Evolutionary conservation across 768 basidiomycete species (phyloP).

Genomic region (Clathrus columnatus): DNA sequence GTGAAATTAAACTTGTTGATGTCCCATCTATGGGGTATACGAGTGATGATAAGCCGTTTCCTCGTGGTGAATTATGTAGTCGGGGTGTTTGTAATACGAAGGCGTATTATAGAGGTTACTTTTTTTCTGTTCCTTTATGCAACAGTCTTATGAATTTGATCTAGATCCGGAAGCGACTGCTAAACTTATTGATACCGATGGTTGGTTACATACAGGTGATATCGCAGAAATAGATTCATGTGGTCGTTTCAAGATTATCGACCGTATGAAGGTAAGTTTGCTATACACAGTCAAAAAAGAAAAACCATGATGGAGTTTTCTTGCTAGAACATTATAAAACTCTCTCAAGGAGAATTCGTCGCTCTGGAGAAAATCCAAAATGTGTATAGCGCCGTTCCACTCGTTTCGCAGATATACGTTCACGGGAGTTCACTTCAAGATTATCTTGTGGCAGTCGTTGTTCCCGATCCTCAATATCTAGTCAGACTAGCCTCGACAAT

Average conservation of each 20-base stretch:
- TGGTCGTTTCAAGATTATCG: conserved; percentile 85
- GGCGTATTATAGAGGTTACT: conserved; percentile 66
- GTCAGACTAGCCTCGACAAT: conserved; percentile 47
- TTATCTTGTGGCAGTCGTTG: conserved; percentile 74
- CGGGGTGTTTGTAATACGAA: conserved; percentile 58
- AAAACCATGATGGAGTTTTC: not conserved
- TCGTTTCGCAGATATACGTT: conserved; percentile 74
- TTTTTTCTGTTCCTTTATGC: not conserved
- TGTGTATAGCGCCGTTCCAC: conserved; percentile 55
- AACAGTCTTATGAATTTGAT: not conserved
- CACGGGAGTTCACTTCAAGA: conserved; percentile 86
- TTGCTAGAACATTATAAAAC: conserved; percentile 91
- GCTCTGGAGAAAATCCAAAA: conserved; percentile 94
- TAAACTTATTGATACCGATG: conserved; percentile 73
- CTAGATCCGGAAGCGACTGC: conserved; percentile 79
- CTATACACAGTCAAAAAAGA: not conserved
- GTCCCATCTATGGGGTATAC: conserved; percentile 85
- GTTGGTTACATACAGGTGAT: conserved; percentile 90
- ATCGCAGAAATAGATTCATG: conserved; percentile 70
- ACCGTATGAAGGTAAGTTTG: conserved; percentile 74
- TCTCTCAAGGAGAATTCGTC: conserved; percentile 96
- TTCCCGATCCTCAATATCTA: conserved; percentile 75
- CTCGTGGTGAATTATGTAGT: conserved; percentile 80
- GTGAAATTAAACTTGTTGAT: conserved; percentile 83
- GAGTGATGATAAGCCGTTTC: conserved; percentile 76